Percentiles rank a stretch among this genome's conserved stretches.
These are phyloP conservation scores for Schwanniomyces polymorphus DNA, from an alignment of 805 yeast species.

Conservation along the genomic window DNA sequence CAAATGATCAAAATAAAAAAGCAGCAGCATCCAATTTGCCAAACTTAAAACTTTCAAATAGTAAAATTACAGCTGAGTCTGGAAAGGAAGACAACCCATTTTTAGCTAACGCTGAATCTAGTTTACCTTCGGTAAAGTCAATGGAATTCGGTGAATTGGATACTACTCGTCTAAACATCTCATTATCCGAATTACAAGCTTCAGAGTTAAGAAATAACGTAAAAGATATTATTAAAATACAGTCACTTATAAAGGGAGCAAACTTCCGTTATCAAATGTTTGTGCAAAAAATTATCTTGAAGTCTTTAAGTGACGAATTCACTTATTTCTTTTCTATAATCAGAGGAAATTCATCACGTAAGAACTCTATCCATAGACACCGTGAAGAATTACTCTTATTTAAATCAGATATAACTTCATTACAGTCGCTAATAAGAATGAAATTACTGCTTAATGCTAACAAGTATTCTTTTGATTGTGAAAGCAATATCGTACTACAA, in stretches of 20 bases:
- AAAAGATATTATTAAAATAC: slow-evolving; percentile 50
- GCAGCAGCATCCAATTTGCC: not conserved
- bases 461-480: slow-evolving; percentile 13
- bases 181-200: not conserved
- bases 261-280: slow-evolving; percentile 61
- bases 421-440: slow-evolving; percentile 41
- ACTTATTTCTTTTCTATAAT: slow-evolving; percentile 48
- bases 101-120: not conserved
- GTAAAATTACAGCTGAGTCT: not conserved
- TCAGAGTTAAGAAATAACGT: not conserved
- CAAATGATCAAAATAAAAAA: not conserved
- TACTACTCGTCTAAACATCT: not conserved
- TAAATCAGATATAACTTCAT: slow-evolving; percentile 29
- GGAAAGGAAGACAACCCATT: not conserved
- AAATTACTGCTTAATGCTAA: slow-evolving; percentile 13
- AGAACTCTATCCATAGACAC: slow-evolving; percentile 30
- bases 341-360: slow-evolving; percentile 47
- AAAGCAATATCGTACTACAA: slow-evolving; percentile 28
- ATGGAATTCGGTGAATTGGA: not conserved
- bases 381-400: slow-evolving; percentile 30
- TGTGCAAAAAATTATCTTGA: slow-evolving; percentile 61
- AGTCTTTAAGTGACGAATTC: slow-evolving; percentile 54
- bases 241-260: slow-evolving; percentile 71
- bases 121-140: not conserved
- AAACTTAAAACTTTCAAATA: not conserved